Conservation (phyloP, 495 filamentous ascomycete species). For the Penicillium paxilli region DNA sequence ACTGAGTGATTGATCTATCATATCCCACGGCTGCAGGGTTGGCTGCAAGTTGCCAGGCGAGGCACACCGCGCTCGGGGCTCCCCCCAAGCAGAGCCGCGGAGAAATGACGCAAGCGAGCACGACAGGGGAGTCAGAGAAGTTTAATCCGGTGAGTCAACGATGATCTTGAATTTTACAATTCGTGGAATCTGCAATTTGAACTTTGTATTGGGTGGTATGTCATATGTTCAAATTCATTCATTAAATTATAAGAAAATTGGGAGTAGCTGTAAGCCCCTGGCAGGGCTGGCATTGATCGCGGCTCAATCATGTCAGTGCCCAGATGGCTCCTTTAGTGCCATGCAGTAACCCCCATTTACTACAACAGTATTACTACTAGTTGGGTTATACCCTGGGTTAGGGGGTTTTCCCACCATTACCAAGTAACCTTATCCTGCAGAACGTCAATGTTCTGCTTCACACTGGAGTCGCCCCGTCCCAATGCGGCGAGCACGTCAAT, state of each 20-base stretch:
- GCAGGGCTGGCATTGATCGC: no score
- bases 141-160: slow-evolving; percentile 2
- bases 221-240: neutral
- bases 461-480: slow-evolving; percentile 19
- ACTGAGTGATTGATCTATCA: neutral
- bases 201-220: neutral
- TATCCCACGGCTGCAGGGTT: neutral
- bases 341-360: no score
- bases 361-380: no score
- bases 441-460: slow-evolving; percentile 19
- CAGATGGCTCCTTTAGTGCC: no score
- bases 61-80: neutral
- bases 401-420: no score
- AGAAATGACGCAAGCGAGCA: slow-evolving; percentile 22
- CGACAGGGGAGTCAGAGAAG: slow-evolving; percentile 14
- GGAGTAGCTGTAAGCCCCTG: no score
- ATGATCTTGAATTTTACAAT: no score
- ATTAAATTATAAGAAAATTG: neutral
- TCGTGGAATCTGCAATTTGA: neutral
- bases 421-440: slow-evolving; percentile 8
- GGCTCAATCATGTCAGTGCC: no score
- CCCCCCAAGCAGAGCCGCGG: slow-evolving; percentile 16
- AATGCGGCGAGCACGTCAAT: slow-evolving; percentile 17
- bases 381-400: no score
- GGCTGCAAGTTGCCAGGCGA: neutral